A percentile compares a stretch with the other conserved stretches of the same genome.
Conservation (phyloP, 163 green algal species). For the Prototheca cutis region DNA sequence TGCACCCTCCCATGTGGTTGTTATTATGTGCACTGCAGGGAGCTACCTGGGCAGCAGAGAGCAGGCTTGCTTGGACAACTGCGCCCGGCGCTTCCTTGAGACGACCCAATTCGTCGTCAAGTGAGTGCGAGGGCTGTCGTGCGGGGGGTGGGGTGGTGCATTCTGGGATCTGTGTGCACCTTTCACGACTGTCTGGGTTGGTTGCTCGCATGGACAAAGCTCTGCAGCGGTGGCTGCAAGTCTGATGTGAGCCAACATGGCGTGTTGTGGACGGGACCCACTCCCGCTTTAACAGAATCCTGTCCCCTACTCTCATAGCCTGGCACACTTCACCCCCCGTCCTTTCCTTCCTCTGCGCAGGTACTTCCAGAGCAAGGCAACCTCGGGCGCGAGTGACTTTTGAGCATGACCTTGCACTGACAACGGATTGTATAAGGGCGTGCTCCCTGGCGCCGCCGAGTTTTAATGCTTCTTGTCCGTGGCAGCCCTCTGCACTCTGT, state of each 20-base stretch:
- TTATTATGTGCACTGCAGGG: too few relatives aligned
- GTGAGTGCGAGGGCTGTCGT: neutral
- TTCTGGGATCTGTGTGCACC: neutral
- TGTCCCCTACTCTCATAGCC: neutral
- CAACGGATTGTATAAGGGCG: too few relatives aligned
- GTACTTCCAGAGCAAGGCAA: constrained; percentile 21
- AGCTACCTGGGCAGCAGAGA: constrained; percentile 32
- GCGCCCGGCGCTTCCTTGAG: constrained; percentile 37
- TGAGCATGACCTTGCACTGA: too few relatives aligned
- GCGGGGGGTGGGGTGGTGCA: too few relatives aligned
- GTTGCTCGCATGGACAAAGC: too few relatives aligned
- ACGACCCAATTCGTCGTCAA: constrained; percentile 34
- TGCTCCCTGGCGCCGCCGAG: too few relatives aligned
- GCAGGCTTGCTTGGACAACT: constrained; percentile 39
- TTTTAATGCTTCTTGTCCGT: too few relatives aligned
- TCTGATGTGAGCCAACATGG: neutral
- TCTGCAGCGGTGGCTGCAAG: too few relatives aligned
- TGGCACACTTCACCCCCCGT: neutral
- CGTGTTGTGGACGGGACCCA: too few relatives aligned
- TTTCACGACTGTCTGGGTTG: neutral
- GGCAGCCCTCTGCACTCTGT: too few relatives aligned
- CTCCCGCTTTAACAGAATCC: neutral
- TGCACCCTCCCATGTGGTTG: too few relatives aligned
- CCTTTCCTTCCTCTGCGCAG: constrained; percentile 2
- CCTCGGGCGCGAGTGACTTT: too few relatives aligned